These are phyloP conservation scores for Xylaria castorea DNA, from an alignment of 495 filamentous ascomycete species.

Conservation along the genomic window DNA sequence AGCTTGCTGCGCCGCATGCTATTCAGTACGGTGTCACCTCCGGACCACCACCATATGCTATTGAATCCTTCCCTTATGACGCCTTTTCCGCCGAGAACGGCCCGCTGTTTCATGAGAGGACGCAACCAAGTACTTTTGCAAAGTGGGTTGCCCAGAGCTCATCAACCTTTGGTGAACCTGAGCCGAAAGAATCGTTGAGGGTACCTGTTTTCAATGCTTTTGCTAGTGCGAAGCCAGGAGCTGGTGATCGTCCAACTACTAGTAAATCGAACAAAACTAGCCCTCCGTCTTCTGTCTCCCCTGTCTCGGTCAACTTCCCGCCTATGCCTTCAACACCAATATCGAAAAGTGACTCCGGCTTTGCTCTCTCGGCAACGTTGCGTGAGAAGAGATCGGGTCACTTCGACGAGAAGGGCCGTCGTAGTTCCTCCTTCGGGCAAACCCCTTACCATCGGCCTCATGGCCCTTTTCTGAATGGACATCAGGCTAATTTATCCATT, in stretches of 20 bases:
- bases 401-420: slow-evolving; percentile 81
- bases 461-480: slow-evolving; percentile 78
- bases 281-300: slow-evolving; percentile 86
- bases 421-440: slow-evolving; percentile 88
- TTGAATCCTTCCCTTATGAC: slow-evolving; percentile 90
- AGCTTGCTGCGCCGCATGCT: slow-evolving; percentile 89
- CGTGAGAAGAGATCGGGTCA: slow-evolving; percentile 95
- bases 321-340: slow-evolving; percentile 73
- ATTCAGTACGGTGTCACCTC: slow-evolving; percentile 82
- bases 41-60: slow-evolving; percentile 91
- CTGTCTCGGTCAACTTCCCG: slow-evolving; percentile 80
- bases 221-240: slow-evolving; percentile 73
- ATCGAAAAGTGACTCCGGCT: slow-evolving; percentile 89
- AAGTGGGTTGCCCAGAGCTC: slow-evolving; percentile 90
- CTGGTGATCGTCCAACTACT: slow-evolving; percentile 79
- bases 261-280: slow-evolving; percentile 77
- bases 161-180: slow-evolving; percentile 76
- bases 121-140: slow-evolving; percentile 73
- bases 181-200: slow-evolving; percentile 54
- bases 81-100: slow-evolving; percentile 86
- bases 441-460: slow-evolving; percentile 78
- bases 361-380: slow-evolving; percentile 80
- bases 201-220: slow-evolving; percentile 87
- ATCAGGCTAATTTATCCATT: slow-evolving; percentile 81
- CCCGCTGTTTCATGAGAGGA: slow-evolving; percentile 73